These are phyloP conservation scores for Xylaria scruposa DNA, from an alignment of 495 filamentous ascomycete genomes.

Conservation along the genomic window DNA sequence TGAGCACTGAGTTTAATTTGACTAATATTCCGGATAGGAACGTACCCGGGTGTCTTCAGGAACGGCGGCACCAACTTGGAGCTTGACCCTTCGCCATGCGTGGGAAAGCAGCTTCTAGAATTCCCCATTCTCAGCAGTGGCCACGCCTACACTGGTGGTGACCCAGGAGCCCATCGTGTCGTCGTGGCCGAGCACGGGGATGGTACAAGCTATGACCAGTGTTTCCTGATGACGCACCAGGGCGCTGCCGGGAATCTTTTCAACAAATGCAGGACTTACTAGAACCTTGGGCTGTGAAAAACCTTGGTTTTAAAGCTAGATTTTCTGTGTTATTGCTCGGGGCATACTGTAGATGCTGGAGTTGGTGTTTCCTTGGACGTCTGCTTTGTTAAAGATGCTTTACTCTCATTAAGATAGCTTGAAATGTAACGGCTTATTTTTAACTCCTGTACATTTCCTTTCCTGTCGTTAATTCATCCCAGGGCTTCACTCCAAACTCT, in stretches of 20 bases:
- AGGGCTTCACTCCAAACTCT: background rate
- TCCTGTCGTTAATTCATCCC: background rate
- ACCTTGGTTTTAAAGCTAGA: background rate
- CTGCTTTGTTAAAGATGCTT: background rate
- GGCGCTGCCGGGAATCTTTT: background rate
- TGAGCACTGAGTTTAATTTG: background rate
- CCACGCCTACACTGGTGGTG: background rate
- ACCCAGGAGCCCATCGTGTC: background rate
- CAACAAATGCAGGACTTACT: background rate
- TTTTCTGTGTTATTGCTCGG: background rate
- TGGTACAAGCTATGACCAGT: background rate
- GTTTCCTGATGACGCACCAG: constrained; percentile 3
- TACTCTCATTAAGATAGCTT: background rate
- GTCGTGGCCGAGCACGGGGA: background rate
- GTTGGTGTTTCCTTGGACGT: background rate
- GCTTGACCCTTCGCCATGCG: background rate
- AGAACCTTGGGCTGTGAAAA: background rate
- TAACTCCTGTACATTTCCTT: background rate
- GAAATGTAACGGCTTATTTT: background rate
- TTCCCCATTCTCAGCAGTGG: background rate
- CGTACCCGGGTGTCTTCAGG: background rate
- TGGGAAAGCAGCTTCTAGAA: background rate
- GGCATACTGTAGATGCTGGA: background rate
- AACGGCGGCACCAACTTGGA: background rate
- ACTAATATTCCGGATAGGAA: background rate